phyloP scores from a whole-genome alignment of 768 basidiomycete species.

The Tremella yokohamensis region DNA sequence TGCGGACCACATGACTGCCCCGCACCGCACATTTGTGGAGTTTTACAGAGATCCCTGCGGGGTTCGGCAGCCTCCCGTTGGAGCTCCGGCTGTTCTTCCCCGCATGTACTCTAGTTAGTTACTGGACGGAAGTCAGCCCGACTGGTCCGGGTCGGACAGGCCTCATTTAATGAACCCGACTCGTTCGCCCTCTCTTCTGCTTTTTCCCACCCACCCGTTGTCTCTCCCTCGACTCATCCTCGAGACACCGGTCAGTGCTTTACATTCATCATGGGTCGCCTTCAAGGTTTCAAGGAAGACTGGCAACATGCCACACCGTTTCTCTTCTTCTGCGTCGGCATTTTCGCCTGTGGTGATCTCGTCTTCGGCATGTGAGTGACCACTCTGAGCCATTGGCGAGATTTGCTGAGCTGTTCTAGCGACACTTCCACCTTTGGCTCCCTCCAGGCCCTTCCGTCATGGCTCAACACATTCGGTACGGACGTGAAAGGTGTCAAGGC shows the following conservation, averaged over 20 bases:
- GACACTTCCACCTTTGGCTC: conserved; percentile 25
- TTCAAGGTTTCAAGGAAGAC: conserved; percentile 5
- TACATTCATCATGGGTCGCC: neutral
- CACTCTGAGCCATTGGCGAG: neutral
- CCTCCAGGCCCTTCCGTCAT: conserved; percentile 25
- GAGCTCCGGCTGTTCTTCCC: too few relatives aligned
- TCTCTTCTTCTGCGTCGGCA: conserved; percentile 18
- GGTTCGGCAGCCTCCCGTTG: too few relatives aligned
- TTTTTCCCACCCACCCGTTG: neutral
- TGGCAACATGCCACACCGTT: conserved; percentile 19
- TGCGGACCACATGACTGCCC: too few relatives aligned
- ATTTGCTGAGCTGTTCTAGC: neutral
- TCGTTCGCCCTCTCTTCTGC: conserved; percentile 2
- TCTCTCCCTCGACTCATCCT: neutral
- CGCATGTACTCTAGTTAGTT: too few relatives aligned
- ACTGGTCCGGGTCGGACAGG: too few relatives aligned
- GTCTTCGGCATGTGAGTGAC: conserved; percentile 19
- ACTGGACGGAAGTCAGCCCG: too few relatives aligned
- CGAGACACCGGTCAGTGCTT: neutral
- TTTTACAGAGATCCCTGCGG: too few relatives aligned
- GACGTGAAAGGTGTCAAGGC: conserved; percentile 1
- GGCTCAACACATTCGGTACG: conserved; percentile 23
- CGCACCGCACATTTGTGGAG: too few relatives aligned
- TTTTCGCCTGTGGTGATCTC: conserved; percentile 19
- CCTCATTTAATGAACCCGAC: neutral